These are phyloP conservation scores for Globisporangium spiculum DNA, from an alignment of 352 stramenopile species.

Conservation along the genomic window DNA sequence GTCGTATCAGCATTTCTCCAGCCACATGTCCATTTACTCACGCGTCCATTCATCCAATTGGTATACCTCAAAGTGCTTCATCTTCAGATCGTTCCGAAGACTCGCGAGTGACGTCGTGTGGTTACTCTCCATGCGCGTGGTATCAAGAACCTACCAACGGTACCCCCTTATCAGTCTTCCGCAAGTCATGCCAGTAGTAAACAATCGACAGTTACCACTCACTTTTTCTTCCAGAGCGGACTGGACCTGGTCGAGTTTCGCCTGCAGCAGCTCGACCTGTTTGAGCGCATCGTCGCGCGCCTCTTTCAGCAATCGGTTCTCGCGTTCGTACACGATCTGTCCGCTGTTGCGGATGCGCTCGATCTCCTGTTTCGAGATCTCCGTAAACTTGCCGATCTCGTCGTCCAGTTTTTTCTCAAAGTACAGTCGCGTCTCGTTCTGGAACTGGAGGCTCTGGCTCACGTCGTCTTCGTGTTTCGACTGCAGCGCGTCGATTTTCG, in stretches of 20 bases:
- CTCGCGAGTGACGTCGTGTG: slow-evolving; percentile 48
- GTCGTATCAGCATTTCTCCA: too few relatives aligned
- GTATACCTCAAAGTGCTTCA: slow-evolving; percentile 72
- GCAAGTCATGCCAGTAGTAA: neutral
- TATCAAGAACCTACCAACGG: slow-evolving; percentile 40
- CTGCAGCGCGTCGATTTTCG: slow-evolving; percentile 35
- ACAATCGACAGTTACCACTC: neutral
- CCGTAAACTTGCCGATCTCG: slow-evolving; percentile 69
- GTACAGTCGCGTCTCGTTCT: slow-evolving; percentile 55
- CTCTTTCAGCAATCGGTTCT: slow-evolving; percentile 71
- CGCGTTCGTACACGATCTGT: slow-evolving; percentile 66
- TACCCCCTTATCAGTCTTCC: neutral
- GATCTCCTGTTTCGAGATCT: slow-evolving; percentile 65
- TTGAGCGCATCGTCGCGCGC: slow-evolving; percentile 57
- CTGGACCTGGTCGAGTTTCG: slow-evolving; percentile 43
- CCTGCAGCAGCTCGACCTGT: slow-evolving; percentile 54
- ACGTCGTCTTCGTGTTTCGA: slow-evolving; percentile 37
- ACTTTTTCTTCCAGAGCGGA: slow-evolving; percentile 54
- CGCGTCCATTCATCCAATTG: neutral
- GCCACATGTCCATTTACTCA: neutral
- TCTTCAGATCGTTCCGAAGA: slow-evolving; percentile 67
- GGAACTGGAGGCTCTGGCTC: slow-evolving; percentile 34
- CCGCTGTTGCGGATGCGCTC: slow-evolving; percentile 61
- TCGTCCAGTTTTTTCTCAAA: slow-evolving; percentile 70
- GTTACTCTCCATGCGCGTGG: slow-evolving; percentile 47